Base-by-base conservation (phyloP, 2,329 filamentous ascomycete species). In the Colletotrichum sp. region DNA sequence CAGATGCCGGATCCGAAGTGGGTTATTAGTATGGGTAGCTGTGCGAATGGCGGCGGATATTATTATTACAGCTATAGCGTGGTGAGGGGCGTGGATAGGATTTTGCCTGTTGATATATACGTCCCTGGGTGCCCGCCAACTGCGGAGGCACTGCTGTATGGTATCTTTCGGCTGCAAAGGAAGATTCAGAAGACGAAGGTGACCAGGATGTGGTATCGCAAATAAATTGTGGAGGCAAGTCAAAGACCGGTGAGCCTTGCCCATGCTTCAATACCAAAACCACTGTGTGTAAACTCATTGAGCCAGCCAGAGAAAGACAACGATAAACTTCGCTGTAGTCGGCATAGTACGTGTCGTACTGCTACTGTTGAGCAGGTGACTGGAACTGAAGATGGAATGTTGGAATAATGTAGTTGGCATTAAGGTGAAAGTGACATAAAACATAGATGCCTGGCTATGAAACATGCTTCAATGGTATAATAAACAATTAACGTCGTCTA, bases 1-100 rank as follows among this genome's bases (percentile, higher is more conserved):
- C 96, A 98, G 89, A 98, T 98, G 95, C 95, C 95, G 32, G 95
- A 98, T 36, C 95, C 95, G 18, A 91, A 94, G 82, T 98, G 95
- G 95, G 95, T 96, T 80, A 85, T 92, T 81, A 94, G 92, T 80
- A 96, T 96, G 95, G 95, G 95, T 15, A 95, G 92, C 81, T 96
- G 95, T 84, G 95, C 95, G 76, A 96, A 96, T 85, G 95, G 95
- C 68, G 95, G 95, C 77, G 95, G 95, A 69, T 96, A 96, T 87
- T 96, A 96, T 85, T 95, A 96, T 86, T 96, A 96, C 87, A 94
- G 92, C 85, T 96, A 96, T 87, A 92, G 89, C 79, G 94, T 77
- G 44, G 92, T 93, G 55, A 89, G 94, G 71, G 94, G 94, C 6
- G 95, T 93, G 81, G 94, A 96, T 85, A 87, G 94, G 69, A 92